Percentiles rank a stretch among this genome's conserved stretches.
phyloP scores from a whole-genome alignment of 2,329 filamentous ascomycete species.

The Ophiobolus disseminans region DNA sequence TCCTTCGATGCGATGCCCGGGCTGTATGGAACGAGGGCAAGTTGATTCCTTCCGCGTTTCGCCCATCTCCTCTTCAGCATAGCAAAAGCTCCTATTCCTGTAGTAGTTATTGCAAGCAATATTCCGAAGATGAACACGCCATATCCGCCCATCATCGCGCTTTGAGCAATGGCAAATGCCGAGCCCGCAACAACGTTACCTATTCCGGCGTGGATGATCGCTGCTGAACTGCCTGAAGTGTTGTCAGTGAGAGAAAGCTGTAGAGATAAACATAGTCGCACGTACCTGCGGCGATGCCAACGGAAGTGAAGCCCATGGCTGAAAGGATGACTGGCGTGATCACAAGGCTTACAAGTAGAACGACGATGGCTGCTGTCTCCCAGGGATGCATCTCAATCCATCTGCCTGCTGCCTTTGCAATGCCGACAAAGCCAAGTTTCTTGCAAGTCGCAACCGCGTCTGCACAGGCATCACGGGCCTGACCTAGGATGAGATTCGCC shows the following conservation, averaged over 20 bases:
- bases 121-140: conserved; percentile 20
- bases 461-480: too few relatives aligned
- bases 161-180: conserved; percentile 30
- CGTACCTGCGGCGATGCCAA: conserved; percentile 8
- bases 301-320: conserved; percentile 8
- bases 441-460: too few relatives aligned
- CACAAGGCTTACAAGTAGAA: conserved; percentile 5
- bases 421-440: neutral
- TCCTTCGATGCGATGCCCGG: too few relatives aligned
- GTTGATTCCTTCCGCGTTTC: too few relatives aligned
- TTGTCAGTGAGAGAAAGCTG: neutral
- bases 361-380: conserved; percentile 7
- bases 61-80: neutral
- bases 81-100: neutral
- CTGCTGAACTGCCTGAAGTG: conserved; percentile 24
- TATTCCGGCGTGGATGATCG: conserved; percentile 27
- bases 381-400: conserved; percentile 14
- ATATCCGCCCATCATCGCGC: conserved; percentile 35
- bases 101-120: neutral
- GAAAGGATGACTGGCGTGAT: conserved; percentile 6
- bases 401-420: neutral
- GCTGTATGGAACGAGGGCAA: too few relatives aligned
- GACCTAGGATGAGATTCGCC: too few relatives aligned
- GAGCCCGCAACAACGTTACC: conserved; percentile 28
- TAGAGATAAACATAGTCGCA: too few relatives aligned